phyloP scores from a whole-genome alignment of 2,329 filamentous ascomycete genomes.

The Nigrospora sphaerica region DNA sequence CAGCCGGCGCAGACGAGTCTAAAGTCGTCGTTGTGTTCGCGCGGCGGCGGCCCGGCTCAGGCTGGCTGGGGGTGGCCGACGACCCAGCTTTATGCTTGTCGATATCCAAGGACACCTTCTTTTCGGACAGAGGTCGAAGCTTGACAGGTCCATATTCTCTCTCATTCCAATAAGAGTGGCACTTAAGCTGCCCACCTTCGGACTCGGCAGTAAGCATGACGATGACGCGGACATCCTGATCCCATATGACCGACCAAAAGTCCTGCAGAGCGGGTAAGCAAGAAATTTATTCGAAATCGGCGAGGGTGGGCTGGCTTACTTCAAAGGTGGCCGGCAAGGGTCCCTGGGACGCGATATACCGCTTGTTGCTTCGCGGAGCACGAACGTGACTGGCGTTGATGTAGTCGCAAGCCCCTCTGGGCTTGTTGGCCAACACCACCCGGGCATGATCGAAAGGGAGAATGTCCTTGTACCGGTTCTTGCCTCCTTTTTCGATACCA shows the following conservation, averaged over 20 bases:
- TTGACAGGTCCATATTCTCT: constrained; percentile 71
- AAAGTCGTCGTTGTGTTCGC: constrained; percentile 46
- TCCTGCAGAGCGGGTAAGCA: constrained; percentile 48
- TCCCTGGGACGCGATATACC: constrained; percentile 92
- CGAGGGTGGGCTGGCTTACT: constrained; percentile 40
- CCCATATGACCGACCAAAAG: constrained; percentile 97
- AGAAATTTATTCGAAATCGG: background rate
- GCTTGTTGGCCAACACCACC: constrained; percentile 67
- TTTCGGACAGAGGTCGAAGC: constrained; percentile 73
- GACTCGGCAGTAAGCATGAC: constrained; percentile 95
- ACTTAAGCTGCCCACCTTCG: constrained; percentile 90
- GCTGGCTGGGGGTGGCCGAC: constrained; percentile 14
- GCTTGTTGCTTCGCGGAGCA: constrained; percentile 75
- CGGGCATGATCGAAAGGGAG: constrained; percentile 91
- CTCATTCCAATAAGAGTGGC: constrained; percentile 85
- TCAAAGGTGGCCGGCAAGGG: constrained; percentile 88
- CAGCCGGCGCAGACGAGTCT: constrained; percentile 19
- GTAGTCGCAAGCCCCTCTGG: constrained; percentile 74
- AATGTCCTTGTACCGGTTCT: constrained; percentile 98
- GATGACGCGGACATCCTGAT: constrained; percentile 88
- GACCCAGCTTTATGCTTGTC: constrained; percentile 35
- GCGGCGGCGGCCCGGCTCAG: constrained; percentile 39
- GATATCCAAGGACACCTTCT: constrained; percentile 71
- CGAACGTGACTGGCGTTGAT: constrained; percentile 89
- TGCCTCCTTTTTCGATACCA: constrained; percentile 87